Base-by-base conservation (phyloP, 768 basidiomycete genomes). In the Kwoniella pini region DNA sequence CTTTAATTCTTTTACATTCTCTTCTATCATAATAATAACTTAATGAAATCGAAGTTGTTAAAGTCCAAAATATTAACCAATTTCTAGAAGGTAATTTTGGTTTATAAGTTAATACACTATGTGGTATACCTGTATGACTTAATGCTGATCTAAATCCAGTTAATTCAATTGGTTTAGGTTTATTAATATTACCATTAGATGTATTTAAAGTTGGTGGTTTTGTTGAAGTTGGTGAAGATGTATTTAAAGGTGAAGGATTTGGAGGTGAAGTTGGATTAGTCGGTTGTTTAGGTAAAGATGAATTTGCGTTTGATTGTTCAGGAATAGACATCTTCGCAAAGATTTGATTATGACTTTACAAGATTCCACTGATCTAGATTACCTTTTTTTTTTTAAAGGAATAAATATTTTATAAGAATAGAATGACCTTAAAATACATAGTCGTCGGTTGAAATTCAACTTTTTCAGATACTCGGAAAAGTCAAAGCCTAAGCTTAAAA, bases 21-120 rank as follows among this genome's bases (percentile, higher is more conserved):
- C 82, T 80, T 28, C 94, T 85, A 83, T 99, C 96, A 22, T 88
- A 88, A 2, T 86, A 71, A 30, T 88, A 68, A 5, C 87, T 83
- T 13, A 86, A 86, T 3, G 90, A 87, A 68, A 91, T 79, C 24
- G 86, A 82, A 56, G 91, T 83, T 80, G 97, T 96, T 71, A 95
- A 91, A 27, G 86, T 82, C 57, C 92, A 83, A 81, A 98, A 97
- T 71, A 95, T 92, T 66, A 91, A 85, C 92, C 91, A 94, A 70
- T 96, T 96, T 63, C 91, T 84, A 0, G 90, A 91, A 3, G 94
- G 95, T 15, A 94, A 83, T 64, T 85, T 86, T 1, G 93, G 94
- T 33, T 88, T 85, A 76, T 89, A 90, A 67, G 86, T 84, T 39
- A 96, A 82, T 85, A 91, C 91, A 49, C 87, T 87, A 15, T 86